Evolutionary conservation across 177 flowering plant species (phyloP).

Genomic region (Tripterygium wilfordii): DNA sequence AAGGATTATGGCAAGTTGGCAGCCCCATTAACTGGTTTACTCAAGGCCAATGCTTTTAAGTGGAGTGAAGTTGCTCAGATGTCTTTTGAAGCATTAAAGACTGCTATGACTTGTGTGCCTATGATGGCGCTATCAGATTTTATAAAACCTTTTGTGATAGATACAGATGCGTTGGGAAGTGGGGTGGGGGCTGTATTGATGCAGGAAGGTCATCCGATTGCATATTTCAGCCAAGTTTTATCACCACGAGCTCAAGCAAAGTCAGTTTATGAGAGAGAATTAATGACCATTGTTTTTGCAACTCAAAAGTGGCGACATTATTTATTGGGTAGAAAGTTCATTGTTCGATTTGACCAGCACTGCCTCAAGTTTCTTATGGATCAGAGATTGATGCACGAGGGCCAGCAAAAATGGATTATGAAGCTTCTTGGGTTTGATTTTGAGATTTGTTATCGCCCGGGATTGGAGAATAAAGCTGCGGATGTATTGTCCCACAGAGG

Average conservation of each 20-base stretch:
- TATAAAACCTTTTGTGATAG: not conserved
- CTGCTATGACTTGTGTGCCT: not conserved
- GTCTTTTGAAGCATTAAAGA: too few relatives aligned
- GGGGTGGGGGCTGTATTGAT: not conserved
- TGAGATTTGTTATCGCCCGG: not conserved
- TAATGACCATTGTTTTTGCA: too few relatives aligned
- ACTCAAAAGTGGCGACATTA: not conserved
- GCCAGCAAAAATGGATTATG: too few relatives aligned
- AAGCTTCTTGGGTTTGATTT: too few relatives aligned
- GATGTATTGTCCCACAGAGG: not conserved
- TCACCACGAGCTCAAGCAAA: not conserved
- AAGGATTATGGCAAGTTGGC: too few relatives aligned
- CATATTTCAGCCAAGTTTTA: not conserved
- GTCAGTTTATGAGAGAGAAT: not conserved
- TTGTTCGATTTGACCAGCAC: not conserved
- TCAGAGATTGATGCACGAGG: too few relatives aligned
- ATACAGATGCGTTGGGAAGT: not conserved
- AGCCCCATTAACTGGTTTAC: too few relatives aligned
- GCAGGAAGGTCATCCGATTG: not conserved
- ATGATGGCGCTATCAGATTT: not conserved
- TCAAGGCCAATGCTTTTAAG: too few relatives aligned
- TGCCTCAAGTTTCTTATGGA: too few relatives aligned
- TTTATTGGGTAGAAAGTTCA: not conserved
- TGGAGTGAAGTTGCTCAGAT: too few relatives aligned
- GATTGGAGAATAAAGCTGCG: not conserved